Percentiles rank a stretch among this genome's conserved stretches.
phyloP scores from a whole-genome alignment of 345 rosid species.

The Acer negundo region DNA sequence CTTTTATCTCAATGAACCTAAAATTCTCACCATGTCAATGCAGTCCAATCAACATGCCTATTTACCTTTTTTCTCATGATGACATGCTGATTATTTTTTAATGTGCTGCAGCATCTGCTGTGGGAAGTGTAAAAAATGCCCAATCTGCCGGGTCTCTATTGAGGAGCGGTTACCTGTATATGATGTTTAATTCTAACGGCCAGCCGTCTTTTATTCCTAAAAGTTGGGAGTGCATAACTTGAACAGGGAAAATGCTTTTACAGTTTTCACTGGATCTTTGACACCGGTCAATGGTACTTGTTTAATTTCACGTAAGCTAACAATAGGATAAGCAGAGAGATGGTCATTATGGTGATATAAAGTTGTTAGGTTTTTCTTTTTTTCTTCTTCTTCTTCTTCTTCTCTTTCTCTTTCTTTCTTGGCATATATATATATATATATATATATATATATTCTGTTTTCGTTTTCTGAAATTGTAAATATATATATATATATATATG shows the following conservation, averaged over 20 bases:
- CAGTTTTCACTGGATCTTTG: conserved; percentile 9
- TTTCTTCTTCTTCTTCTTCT: background rate
- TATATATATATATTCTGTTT: background rate
- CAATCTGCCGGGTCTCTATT: conserved; percentile 72
- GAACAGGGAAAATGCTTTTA: conserved; percentile 16
- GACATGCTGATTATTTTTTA: conserved; percentile 18
- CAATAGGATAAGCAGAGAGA: background rate
- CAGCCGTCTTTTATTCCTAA: background rate
- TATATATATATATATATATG: background rate
- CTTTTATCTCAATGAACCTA: background rate
- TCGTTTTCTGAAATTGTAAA: conserved; percentile 17
- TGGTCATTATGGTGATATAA: background rate
- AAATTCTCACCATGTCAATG: background rate
- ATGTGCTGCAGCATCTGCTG: conserved; percentile 73
- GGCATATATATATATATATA: background rate
- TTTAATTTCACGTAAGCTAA: conserved; percentile 5
- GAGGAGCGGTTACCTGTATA: conserved; percentile 87
- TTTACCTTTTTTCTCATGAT: background rate
- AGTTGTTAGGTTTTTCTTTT: background rate
- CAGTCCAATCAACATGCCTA: background rate
- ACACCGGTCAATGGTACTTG: background rate
- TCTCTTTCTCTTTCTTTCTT: too few species aligned
- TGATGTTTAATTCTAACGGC: conserved; percentile 60
- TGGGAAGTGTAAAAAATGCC: conserved; percentile 90
- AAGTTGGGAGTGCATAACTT: conserved; percentile 9